A percentile compares a stretch with the other conserved stretches of the same genome.
Conservation (phyloP, 805 yeast species). For the Kuraishia molischiana region DNA sequence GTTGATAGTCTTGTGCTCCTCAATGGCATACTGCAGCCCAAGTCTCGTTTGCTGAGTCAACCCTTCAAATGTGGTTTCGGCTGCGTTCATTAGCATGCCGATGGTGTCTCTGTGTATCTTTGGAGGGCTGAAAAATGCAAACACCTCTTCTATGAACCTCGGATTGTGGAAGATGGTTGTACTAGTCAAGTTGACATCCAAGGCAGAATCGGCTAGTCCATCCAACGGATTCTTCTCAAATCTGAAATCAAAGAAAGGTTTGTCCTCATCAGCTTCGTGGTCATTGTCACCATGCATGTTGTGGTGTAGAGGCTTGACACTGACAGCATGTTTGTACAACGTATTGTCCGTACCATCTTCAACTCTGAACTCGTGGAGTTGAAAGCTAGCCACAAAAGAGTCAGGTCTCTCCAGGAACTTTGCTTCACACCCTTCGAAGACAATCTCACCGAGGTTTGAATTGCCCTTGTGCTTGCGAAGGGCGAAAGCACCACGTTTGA, state of each 20-base stretch:
- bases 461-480: conserved; percentile 33
- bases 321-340: conserved; percentile 78
- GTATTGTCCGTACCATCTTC: conserved; percentile 80
- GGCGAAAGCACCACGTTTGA: conserved; percentile 70
- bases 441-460: conserved; percentile 58
- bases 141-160: conserved; percentile 67
- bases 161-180: conserved; percentile 88
- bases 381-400: conserved; percentile 62
- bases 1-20: conserved; percentile 87
- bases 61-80: conserved; percentile 91
- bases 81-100: conserved; percentile 86
- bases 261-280: conserved; percentile 11
- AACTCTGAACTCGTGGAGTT: conserved; percentile 71
- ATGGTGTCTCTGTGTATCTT: conserved; percentile 78
- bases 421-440: conserved; percentile 74
- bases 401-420: conserved; percentile 70
- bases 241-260: conserved; percentile 72
- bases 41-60: conserved; percentile 81
- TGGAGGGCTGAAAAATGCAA: conserved; percentile 78
- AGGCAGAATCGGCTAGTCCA: conserved; percentile 69
- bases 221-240: conserved; percentile 86
- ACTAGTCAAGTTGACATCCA: conserved; percentile 67
- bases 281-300: conserved; percentile 18
- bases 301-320: conserved; percentile 56
- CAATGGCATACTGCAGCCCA: conserved; percentile 88